Evolutionary conservation across 495 filamentous ascomycete species (phyloP), one percentile per base, ranked within the genome.

Genomic region (Annulohypoxylon moriforme): DNA sequence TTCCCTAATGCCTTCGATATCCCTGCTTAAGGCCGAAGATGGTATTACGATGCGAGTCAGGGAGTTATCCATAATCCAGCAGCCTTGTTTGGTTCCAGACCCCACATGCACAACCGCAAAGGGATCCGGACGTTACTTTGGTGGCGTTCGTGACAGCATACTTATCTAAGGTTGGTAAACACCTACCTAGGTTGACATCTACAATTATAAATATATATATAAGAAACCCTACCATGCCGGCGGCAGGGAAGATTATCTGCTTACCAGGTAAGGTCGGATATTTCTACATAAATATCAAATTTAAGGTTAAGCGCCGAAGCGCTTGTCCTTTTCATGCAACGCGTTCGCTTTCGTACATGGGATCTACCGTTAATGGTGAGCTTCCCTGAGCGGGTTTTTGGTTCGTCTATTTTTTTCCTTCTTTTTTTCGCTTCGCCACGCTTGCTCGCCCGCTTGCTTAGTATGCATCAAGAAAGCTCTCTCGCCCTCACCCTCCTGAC

Each of bases 111-210:
- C 14, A 40, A 53, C 46, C 36, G 63, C 38, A 52, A 59, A 42
- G 53, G 44, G 8, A 59, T 38, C 63, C 55, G 46, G 38, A 58
- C 24, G 46, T 53, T 38, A 33, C 33, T 5, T 58, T 34, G 55
- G 55, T 58, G 55, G 64, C 40, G 55, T 52, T 59, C 13, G 40
- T 18, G 40, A 33, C 63, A 47, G 38, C 31, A 49, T 29, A 64
- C n/a, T n/a, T 56, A 1, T 24, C 8, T 22, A n/a, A 52, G 14
- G 24, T 18, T n/a, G 50, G 27, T 33, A 52, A 16, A 27, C 46
- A 49, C 8, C 2, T 14, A n/a, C n/a, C n/a, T n/a, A n/a, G 24
- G 27, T 29, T 52, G n/a, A n/a, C n/a, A n/a, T n/a, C n/a, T n/a
- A n/a, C n/a, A n/a, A 14, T 27, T 27, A n/a, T 29, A 52, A 29